Evolutionary conservation across 139 green algal species (phyloP), one percentile per base, ranked within the genome.

Genomic region (Micractinium conductrix): DNA sequence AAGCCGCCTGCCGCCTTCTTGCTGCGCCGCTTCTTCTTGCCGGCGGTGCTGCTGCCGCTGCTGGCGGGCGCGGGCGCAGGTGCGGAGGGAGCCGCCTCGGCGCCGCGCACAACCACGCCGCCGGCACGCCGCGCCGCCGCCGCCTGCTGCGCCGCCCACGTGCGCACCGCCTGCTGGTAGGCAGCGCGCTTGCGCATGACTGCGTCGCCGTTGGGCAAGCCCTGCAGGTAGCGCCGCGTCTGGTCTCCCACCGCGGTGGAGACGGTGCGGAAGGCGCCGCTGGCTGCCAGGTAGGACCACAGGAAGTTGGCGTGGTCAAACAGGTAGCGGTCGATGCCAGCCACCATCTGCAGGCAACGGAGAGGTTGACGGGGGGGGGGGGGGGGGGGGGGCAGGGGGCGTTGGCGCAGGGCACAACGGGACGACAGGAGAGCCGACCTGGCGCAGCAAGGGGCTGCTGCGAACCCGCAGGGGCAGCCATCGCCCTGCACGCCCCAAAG

Each of bases 281-380:
- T 84, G 21, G 74, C 42, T 1, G 86, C 89, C 79, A 97, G 68
- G 88, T 97, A 97, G 28, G 86, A 92, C 91, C 91, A 95, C 71
- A 98, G 80, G 88, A 89, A 93, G 78, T 90, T 94, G 81, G 84
- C 90, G 85, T 95, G 94, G 45, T 94, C 92, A 80, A 96, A 96
- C 80, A 99, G 88, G 87, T 93, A 96, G 44, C 94, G 91, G 88
- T 99, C 97, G 37, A 98, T 87, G 43, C 97, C 97, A 22, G 93
- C 94, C 14, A 99, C 79, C 48, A 96, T 81, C 91, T 99, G 96
- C 4, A 53, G 69, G 1, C 2, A 16, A 2, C 2, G 26, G 53
- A 22, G 5, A 21, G 19, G 2, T 19, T 19, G 53, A 62, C 2
- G 48, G 12, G 12, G 30, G 16, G 44, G 12, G n/a, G 37, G 28